Conservation (phyloP, 352 stramenopile species). For the Globisporangium alternatum region DNA sequence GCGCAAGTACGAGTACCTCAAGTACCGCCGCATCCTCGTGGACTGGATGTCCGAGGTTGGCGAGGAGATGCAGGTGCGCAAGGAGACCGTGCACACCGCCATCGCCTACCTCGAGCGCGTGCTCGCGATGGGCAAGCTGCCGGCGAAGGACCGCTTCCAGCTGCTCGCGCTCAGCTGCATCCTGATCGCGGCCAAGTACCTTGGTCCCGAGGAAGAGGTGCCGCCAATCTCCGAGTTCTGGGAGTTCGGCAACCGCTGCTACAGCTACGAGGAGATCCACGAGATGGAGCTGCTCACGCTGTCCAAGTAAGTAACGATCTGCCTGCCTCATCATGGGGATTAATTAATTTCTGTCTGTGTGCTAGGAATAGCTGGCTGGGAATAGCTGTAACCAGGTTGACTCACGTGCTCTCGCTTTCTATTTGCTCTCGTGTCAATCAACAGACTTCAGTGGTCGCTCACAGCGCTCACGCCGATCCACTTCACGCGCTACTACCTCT, state of each 20-base stretch:
- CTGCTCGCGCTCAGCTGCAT: conserved; percentile 79
- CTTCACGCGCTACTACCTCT: conserved; percentile 80
- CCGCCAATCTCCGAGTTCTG: conserved; percentile 80
- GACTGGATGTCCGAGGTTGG: conserved; percentile 87
- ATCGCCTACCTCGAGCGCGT: conserved; percentile 83
- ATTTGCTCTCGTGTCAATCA: conserved; percentile 13
- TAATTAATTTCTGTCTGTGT: not conserved
- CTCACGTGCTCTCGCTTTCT: conserved; percentile 8
- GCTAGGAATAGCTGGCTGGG: conserved; percentile 18
- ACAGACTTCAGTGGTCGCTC: conserved; percentile 71
- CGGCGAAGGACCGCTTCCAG: conserved; percentile 77
- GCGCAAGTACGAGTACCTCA: conserved; percentile 77
- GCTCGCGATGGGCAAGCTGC: conserved; percentile 48
- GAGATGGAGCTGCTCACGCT: conserved; percentile 63
- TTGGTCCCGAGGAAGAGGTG: conserved; percentile 76
- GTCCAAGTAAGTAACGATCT: conserved; percentile 30
- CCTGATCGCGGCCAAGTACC: conserved; percentile 78
- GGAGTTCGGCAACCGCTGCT: conserved; percentile 84
- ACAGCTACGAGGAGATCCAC: conserved; percentile 82
- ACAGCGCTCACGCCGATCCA: conserved; percentile 72
- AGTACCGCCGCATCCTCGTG: conserved; percentile 77
- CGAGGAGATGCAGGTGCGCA: conserved; percentile 82
- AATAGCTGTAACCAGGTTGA: conserved; percentile 7
- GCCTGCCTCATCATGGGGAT: not conserved
- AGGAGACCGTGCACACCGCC: conserved; percentile 73